Evolutionary conservation across 108 stramenopile species (phyloP).

Genomic region (Cyclostephanos invisitatus): DNA sequence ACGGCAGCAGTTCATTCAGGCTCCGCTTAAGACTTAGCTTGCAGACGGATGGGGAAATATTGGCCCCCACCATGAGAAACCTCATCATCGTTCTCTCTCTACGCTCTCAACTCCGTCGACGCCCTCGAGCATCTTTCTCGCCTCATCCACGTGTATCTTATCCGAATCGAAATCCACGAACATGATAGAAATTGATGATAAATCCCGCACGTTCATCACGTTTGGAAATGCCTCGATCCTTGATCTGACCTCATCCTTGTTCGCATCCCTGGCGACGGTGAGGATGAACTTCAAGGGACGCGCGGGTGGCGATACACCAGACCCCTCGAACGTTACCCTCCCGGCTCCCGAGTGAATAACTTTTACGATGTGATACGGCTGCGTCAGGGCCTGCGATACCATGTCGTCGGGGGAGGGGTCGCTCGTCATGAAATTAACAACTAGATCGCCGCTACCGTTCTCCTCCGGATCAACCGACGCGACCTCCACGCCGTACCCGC

Average conservation of each 20-base stretch:
- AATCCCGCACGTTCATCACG: not conserved
- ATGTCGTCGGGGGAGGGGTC: not conserved
- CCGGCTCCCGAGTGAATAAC: not conserved
- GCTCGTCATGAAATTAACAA: constrained; percentile 1
- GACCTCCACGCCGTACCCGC: not conserved
- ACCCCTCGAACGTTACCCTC: not conserved
- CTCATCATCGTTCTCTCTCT: not conserved
- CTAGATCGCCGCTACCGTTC: not conserved
- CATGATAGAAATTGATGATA: not conserved
- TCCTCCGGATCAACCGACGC: not conserved
- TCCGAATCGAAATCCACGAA: constrained; percentile 6
- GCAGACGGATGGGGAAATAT: not conserved
- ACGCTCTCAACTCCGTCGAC: not conserved
- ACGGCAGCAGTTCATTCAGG: no score
- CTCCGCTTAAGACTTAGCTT: no score
- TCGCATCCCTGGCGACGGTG: not conserved
- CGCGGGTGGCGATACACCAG: not conserved
- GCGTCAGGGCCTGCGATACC: not conserved
- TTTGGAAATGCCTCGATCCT: not conserved
- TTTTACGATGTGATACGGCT: constrained; percentile 7
- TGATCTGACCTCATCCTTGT: not conserved
- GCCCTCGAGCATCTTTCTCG: not conserved
- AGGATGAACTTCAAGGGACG: constrained; percentile 3
- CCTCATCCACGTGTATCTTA: not conserved
- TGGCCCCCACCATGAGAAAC: not conserved